Base-by-base conservation (phyloP, 2,329 filamentous ascomycete genomes). In the Exserohilum rostratum region DNA sequence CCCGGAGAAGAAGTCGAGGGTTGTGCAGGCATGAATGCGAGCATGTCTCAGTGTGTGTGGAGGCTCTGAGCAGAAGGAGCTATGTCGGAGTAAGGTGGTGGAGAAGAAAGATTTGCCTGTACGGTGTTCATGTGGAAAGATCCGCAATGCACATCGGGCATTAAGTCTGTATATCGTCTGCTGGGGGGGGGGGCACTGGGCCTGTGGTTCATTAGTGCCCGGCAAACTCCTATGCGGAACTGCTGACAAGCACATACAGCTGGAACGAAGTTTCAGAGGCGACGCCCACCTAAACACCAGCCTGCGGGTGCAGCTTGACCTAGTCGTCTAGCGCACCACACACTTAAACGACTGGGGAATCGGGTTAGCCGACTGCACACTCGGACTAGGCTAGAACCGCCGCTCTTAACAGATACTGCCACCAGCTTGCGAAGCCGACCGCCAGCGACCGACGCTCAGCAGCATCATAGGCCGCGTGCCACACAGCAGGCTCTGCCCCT, bases 21-120 rank as follows among this genome's bases (percentile, higher is more conserved):
- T 62, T 70, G 68, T 58, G 69, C 60, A 70, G 70, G 67, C 71
- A 73, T 74, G 68, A 70, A 62, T 65, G 68, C 70, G 53, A 73
- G 64, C 71, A 74, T 74, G 55, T 68, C 68, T 69, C 58, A 61
- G 54, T 39, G 58, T 43, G 22, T 25, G 58, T 43, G 53, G 57
- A 51, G 44, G 22, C 58, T 56, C 7, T 62, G 61, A 58, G 58
- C 55, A 48, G 53, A 58, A 61, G 62, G 56, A 54, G 50, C 53
- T 67, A 63, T 65, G 61, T 64, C 53, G 53, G 53, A 49, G 49
- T 47, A 54, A 56, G 50, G 58, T 61, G 51, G 61, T 51, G 50
- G 50, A 58, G 46, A 58, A 57, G 61, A 55, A 64, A 50, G 57
- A 65, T 55, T 61, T 49, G 60, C 55, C 63, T 59, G 55, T 55